phyloP scores from a whole-genome alignment of 345 rosid species.

The Gossypium arboreum region DNA sequence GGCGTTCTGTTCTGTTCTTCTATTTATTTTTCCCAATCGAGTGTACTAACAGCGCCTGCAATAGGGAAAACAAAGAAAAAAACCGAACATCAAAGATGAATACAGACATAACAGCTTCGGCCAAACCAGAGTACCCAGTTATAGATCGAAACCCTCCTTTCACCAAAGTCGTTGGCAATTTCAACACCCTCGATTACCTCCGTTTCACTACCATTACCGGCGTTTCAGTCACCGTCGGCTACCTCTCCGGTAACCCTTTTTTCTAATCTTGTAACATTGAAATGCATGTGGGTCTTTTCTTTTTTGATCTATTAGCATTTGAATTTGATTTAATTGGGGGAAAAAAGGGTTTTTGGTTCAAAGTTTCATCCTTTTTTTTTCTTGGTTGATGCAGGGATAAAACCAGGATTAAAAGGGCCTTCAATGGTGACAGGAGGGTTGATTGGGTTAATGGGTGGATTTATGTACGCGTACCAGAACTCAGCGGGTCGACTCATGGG shows the following conservation, averaged over 20 bases:
- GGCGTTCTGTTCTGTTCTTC: too few species aligned
- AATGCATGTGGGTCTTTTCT: background rate
- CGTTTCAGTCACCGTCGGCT: slow-evolving; percentile 92
- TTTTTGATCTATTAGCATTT: background rate
- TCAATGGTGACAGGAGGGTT: slow-evolving; percentile 98
- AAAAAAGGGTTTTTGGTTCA: background rate
- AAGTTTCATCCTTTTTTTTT: background rate
- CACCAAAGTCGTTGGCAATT: slow-evolving; percentile 79
- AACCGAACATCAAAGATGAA: slow-evolving; percentile 48
- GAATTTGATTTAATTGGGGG: background rate
- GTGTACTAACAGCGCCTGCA: too few species aligned
- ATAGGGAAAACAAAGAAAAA: background rate
- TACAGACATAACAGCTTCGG: slow-evolving; percentile 90
- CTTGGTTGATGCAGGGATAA: slow-evolving; percentile 49
- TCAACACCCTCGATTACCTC: slow-evolving; percentile 71
- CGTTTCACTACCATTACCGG: slow-evolving; percentile 73
- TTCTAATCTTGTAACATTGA: background rate
- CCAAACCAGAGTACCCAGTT: slow-evolving; percentile 85
- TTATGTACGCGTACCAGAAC: slow-evolving; percentile 99
- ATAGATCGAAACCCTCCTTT: slow-evolving; percentile 77
- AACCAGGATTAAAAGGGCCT: slow-evolving; percentile 85
- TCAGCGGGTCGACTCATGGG: slow-evolving; percentile 96
- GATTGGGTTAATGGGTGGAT: slow-evolving; percentile 96
- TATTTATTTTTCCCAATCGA: too few species aligned
- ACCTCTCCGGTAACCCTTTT: slow-evolving; percentile 59